phyloP scores from a whole-genome alignment of 768 basidiomycete species.

The Sporobolomyces pararoseus region DNA sequence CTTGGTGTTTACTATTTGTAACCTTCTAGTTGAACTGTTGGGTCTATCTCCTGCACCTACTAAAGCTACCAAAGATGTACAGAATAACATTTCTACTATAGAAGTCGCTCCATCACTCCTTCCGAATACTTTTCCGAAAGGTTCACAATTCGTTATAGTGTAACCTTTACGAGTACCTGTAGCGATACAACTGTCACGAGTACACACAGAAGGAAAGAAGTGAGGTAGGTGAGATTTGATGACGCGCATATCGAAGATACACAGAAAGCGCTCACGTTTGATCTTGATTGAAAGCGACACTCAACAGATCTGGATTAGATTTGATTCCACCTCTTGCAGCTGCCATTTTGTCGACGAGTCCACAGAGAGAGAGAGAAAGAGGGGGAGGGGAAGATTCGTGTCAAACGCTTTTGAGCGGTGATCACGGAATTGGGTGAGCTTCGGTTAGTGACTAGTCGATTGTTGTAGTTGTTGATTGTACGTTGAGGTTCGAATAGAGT shows the following conservation, averaged over 20 bases:
- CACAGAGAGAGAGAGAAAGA: too few relatives aligned
- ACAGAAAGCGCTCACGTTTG: slow-evolving; percentile 63
- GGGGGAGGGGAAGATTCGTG: too few relatives aligned
- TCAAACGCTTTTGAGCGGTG: too few relatives aligned
- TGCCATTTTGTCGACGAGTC: slow-evolving; percentile 6
- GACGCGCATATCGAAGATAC: slow-evolving; percentile 14
- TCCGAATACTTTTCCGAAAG: slow-evolving; percentile 91
- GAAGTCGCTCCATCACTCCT: slow-evolving; percentile 95
- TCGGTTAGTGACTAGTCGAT: too few relatives aligned
- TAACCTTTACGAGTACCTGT: slow-evolving; percentile 94
- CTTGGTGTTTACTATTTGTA: slow-evolving; percentile 99
- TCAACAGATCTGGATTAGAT: slow-evolving; percentile 36
- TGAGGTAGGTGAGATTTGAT: background rate
- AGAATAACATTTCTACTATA: slow-evolving; percentile 99
- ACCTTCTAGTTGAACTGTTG: slow-evolving; percentile 78
- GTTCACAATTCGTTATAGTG: slow-evolving; percentile 95
- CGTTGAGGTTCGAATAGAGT: too few relatives aligned
- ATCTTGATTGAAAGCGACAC: slow-evolving; percentile 79
- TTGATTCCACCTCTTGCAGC: slow-evolving; percentile 40
- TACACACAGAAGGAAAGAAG: background rate
- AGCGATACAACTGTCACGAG: slow-evolving; percentile 65
- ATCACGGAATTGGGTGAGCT: too few relatives aligned
- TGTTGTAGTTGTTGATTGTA: too few relatives aligned
- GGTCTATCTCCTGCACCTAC: slow-evolving; percentile 94
- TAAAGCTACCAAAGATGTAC: slow-evolving; percentile 92